A percentile compares a stretch with the other conserved stretches of the same genome.
phyloP scores from a whole-genome alignment of 495 filamentous ascomycete genomes.

The Penicillium samsonianum region DNA sequence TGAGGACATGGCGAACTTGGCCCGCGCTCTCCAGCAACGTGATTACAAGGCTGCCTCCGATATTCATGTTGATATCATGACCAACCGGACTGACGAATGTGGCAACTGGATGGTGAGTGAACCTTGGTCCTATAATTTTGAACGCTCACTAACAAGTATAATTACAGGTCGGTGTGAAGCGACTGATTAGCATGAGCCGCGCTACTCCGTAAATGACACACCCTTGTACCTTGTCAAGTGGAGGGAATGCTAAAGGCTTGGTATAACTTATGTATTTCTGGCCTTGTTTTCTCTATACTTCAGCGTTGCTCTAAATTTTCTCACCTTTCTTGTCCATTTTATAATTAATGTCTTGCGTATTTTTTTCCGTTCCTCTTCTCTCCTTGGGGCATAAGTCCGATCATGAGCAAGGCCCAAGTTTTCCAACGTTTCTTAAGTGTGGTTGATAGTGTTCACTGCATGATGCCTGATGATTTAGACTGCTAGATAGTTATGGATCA shows the following conservation, averaged over 20 bases:
- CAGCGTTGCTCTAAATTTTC: slow-evolving; percentile 10
- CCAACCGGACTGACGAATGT: slow-evolving; percentile 80
- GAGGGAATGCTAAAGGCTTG: slow-evolving; percentile 13
- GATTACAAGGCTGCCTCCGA: slow-evolving; percentile 74
- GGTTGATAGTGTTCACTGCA: not conserved
- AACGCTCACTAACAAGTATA: slow-evolving; percentile 16
- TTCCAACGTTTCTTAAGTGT: slow-evolving; percentile 9
- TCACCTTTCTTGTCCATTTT: slow-evolving; percentile 30
- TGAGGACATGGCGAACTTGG: slow-evolving; percentile 64
- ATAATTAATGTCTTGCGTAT: slow-evolving; percentile 33
- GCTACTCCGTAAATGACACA: slow-evolving; percentile 57
- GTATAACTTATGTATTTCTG: slow-evolving; percentile 18
- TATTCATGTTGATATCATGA: slow-evolving; percentile 80
- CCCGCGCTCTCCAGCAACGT: slow-evolving; percentile 64
- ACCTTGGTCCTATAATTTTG: not conserved
- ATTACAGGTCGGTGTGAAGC: slow-evolving; percentile 80
- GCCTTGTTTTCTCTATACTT: slow-evolving; percentile 15
- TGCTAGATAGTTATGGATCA: slow-evolving; percentile 19
- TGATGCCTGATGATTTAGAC: slow-evolving; percentile 10
- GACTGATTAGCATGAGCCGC: slow-evolving; percentile 88
- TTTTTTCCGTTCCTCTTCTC: slow-evolving; percentile 16
- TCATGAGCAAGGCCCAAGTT: slow-evolving; percentile 25
- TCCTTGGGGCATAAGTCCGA: slow-evolving; percentile 17
- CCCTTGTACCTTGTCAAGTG: not conserved
- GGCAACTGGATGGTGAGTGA: slow-evolving; percentile 91